These are phyloP conservation scores for Lasiosphaeris hirsuta DNA, from an alignment of 495 filamentous ascomycete genomes.

Conservation along the genomic window DNA sequence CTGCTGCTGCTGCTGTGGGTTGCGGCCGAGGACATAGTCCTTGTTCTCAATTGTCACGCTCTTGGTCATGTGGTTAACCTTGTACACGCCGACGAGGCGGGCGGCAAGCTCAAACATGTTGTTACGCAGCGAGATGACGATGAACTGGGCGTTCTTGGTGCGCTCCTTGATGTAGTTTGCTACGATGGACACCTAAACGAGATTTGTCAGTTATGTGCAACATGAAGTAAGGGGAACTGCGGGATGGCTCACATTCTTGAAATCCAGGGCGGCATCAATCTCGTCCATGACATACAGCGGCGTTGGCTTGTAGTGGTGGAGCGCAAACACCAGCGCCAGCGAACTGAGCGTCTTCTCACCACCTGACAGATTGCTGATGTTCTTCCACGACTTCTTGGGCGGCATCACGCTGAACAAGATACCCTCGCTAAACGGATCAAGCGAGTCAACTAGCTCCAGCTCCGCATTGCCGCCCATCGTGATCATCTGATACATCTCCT, in stretches of 20 bases:
- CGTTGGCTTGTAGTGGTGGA: conserved; percentile 98
- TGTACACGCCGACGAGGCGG: conserved; percentile 92
- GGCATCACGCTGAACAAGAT: conserved; percentile 98
- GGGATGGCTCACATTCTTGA: conserved; percentile 74
- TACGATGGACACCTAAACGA: conserved; percentile 85
- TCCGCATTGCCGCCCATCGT: conserved; percentile 99
- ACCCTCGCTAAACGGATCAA: conserved; percentile 95
- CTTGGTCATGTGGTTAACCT: conserved; percentile 99
- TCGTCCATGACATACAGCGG: conserved; percentile 99
- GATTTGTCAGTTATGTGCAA: conserved; percentile 13
- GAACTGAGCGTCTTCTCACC: conserved; percentile 96
- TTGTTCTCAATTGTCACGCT: conserved; percentile 92
- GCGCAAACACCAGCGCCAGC: conserved; percentile 90
- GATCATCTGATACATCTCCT: conserved; percentile 99
- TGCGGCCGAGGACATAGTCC: conserved; percentile 53
- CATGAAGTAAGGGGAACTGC: conserved; percentile 15
- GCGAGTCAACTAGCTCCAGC: conserved; percentile 88
- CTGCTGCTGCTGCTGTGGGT: conserved; percentile 9
- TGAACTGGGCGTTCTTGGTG: conserved; percentile 98
- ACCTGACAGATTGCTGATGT: conserved; percentile 89
- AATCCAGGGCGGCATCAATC: conserved; percentile 97
- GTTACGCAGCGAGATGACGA: conserved; percentile 95
- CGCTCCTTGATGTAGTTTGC: conserved; percentile 98
- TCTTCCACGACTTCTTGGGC: conserved; percentile 99
- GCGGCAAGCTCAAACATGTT: conserved; percentile 99